phyloP scores from a whole-genome alignment of 2,329 filamentous ascomycete genomes.

The Phialophora tarda region DNA sequence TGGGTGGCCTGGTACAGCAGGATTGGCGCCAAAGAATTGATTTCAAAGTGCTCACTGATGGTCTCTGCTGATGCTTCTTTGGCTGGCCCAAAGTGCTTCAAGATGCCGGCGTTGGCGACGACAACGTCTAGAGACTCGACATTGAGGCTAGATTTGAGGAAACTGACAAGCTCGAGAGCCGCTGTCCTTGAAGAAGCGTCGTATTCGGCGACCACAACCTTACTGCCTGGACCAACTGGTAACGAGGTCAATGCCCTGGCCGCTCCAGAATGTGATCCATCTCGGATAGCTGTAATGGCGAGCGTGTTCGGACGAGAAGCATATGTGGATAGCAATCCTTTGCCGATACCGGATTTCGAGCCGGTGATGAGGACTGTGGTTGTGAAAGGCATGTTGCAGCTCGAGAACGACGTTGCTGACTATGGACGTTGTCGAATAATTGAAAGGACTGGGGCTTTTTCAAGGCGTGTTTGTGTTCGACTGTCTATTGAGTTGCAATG shows the following conservation, averaged over 20 bases:
- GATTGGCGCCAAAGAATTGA: constrained; percentile 49
- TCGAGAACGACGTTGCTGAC: not conserved
- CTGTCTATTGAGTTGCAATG: not conserved
- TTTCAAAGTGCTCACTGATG: constrained; percentile 47
- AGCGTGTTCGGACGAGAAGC: constrained; percentile 27
- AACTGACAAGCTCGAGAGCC: constrained; percentile 42
- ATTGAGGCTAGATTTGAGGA: constrained; percentile 42
- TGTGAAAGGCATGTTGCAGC: constrained; percentile 23
- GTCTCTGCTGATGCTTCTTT: constrained; percentile 46
- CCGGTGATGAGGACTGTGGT: constrained; percentile 31
- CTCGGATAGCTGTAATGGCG: constrained; percentile 35
- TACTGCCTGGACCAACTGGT: constrained; percentile 44
- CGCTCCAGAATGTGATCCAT: constrained; percentile 25
- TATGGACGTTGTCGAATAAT: not conserved
- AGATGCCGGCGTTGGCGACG: constrained; percentile 58
- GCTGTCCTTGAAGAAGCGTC: constrained; percentile 47
- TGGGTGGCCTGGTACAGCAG: constrained; percentile 46
- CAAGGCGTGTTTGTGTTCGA: not conserved
- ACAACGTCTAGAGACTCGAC: constrained; percentile 56
- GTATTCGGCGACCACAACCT: constrained; percentile 50
- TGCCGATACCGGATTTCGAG: constrained; percentile 32
- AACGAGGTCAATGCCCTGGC: constrained; percentile 44
- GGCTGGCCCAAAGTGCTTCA: constrained; percentile 43
- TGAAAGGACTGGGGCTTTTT: not conserved
- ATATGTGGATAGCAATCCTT: constrained; percentile 31